phyloP scores from a whole-genome alignment of 2,329 filamentous ascomycete species.

The Grosmannia clavigera region DNA sequence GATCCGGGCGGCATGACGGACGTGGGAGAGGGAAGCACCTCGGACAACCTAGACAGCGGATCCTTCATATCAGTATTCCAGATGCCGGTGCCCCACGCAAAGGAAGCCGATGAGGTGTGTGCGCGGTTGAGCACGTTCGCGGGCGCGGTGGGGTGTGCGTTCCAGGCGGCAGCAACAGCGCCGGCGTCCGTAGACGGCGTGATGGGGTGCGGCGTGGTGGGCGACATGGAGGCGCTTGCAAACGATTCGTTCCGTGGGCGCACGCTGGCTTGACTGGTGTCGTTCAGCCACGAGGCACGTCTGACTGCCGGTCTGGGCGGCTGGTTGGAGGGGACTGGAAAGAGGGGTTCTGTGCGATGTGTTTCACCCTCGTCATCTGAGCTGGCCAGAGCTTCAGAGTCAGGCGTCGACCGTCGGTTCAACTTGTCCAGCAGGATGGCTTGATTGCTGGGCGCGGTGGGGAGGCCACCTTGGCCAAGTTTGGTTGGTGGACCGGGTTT shows the following conservation, averaged over 20 bases:
- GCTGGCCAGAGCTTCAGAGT: slow-evolving; percentile 85
- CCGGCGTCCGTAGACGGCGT: slow-evolving; percentile 60
- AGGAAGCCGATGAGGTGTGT: slow-evolving; percentile 34
- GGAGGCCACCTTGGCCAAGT: slow-evolving; percentile 32
- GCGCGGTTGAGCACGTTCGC: slow-evolving; percentile 33
- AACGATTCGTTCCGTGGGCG: slow-evolving; percentile 66
- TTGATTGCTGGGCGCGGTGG: slow-evolving; percentile 43
- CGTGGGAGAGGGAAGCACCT: slow-evolving; percentile 65
- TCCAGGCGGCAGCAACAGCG: slow-evolving; percentile 31
- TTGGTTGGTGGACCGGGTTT: slow-evolving; percentile 40
- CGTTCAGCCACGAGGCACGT: slow-evolving; percentile 77
- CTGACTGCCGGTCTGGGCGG: slow-evolving; percentile 48
- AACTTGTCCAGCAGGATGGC: slow-evolving; percentile 62
- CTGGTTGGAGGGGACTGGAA: slow-evolving; percentile 22
- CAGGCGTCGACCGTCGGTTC: slow-evolving; percentile 76
- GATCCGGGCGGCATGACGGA: slow-evolving; percentile 40
- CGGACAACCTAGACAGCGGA: slow-evolving; percentile 58
- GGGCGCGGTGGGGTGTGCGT: slow-evolving; percentile 35
- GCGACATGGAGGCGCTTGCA: slow-evolving; percentile 63
- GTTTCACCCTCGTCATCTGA: slow-evolving; percentile 84
- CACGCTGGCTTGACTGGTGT: slow-evolving; percentile 52
- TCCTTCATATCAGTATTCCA: slow-evolving; percentile 75
- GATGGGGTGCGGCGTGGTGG: slow-evolving; percentile 66
- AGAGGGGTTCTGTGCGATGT: slow-evolving; percentile 34
- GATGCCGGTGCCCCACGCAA: slow-evolving; percentile 68